These are phyloP conservation scores for Pichia paraexigua DNA, from an alignment of 805 yeast species.

Conservation along the genomic window DNA sequence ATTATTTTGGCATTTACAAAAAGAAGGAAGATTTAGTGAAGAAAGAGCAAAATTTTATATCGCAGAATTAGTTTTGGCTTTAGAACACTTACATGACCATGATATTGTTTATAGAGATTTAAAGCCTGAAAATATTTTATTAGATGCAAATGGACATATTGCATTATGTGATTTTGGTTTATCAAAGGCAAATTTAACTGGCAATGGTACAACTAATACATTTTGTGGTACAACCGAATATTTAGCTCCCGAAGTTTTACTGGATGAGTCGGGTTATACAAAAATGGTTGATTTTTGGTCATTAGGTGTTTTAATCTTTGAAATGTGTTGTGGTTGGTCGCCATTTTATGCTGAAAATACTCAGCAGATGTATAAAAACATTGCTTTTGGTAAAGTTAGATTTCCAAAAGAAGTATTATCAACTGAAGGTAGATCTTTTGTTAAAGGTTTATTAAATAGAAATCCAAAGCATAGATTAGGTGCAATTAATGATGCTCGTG, in stretches of 20 bases:
- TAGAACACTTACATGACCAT: slow-evolving; percentile 91
- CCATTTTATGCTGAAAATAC: slow-evolving; percentile 97
- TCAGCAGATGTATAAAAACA: slow-evolving; percentile 98
- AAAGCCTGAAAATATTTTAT: slow-evolving; percentile 90
- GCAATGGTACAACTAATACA: slow-evolving; percentile 88
- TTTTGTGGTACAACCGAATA: slow-evolving; percentile 99
- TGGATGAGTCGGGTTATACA: slow-evolving; percentile 95
- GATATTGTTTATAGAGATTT: slow-evolving; percentile 95
- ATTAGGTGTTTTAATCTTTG: slow-evolving; percentile 90
- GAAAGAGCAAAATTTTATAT: slow-evolving; percentile 94
- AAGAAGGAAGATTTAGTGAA: slow-evolving; percentile 90
- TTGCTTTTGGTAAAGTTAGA: slow-evolving; percentile 96
- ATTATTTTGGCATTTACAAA: slow-evolving; percentile 66
- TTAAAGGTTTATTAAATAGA: slow-evolving; percentile 88
- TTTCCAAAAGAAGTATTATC: slow-evolving; percentile 94
- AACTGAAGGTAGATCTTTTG: slow-evolving; percentile 90
- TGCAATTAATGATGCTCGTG: slow-evolving; percentile 85
- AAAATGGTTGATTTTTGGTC: slow-evolving; percentile 99
- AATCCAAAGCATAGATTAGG: slow-evolving; percentile 95
- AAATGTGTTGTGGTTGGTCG: slow-evolving; percentile 99
- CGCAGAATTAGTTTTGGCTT: slow-evolving; percentile 88
- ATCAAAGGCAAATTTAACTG: slow-evolving; percentile 83
- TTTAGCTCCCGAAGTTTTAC: slow-evolving; percentile 90
- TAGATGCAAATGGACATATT: slow-evolving; percentile 96
- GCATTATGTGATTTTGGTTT: slow-evolving; percentile 97